phyloP scores from a whole-genome alignment of 139 green algal genomes.

The Chlorella sp. region DNA sequence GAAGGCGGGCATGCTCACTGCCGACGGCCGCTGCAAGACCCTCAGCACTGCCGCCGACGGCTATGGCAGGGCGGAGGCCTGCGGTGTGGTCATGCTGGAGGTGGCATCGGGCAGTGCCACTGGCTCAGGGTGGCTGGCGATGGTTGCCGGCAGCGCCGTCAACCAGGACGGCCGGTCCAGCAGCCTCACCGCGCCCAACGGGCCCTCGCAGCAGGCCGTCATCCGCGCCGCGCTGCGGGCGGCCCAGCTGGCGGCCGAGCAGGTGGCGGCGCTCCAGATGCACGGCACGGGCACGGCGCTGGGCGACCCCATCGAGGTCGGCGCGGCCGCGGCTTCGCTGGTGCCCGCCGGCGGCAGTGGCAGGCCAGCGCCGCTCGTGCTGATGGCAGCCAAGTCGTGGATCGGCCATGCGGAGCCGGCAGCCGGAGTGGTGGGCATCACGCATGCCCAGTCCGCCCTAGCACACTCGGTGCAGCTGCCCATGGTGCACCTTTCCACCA shows the following conservation, averaged over 20 bases:
- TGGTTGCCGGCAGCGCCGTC: conserved; percentile 42
- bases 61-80: conserved; percentile 64
- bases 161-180: conserved; percentile 67
- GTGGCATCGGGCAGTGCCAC: neutral
- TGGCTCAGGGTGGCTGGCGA: neutral
- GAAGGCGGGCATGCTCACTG: conserved; percentile 44
- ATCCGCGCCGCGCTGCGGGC: conserved; percentile 43
- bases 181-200: conserved; percentile 64
- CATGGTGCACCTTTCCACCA: conserved; percentile 40
- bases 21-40: conserved; percentile 60
- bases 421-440: conserved; percentile 63
- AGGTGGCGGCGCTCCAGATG: conserved; percentile 53
- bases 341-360: neutral
- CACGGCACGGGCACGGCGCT: conserved; percentile 87
- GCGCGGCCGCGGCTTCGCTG: conserved; percentile 44
- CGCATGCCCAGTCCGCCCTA: conserved; percentile 28
- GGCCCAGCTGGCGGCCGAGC: conserved; percentile 5
- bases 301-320: conserved; percentile 89
- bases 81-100: conserved; percentile 47
- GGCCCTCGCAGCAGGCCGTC: conserved; percentile 55
- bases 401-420: conserved; percentile 81
- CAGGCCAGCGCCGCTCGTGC: conserved; percentile 32
- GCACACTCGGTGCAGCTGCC: conserved; percentile 24
- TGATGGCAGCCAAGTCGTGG: conserved; percentile 72
- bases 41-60: conserved; percentile 59